Base-by-base conservation (phyloP, 169 alveolate genomes). In the Plasmodium vivax region DNA sequence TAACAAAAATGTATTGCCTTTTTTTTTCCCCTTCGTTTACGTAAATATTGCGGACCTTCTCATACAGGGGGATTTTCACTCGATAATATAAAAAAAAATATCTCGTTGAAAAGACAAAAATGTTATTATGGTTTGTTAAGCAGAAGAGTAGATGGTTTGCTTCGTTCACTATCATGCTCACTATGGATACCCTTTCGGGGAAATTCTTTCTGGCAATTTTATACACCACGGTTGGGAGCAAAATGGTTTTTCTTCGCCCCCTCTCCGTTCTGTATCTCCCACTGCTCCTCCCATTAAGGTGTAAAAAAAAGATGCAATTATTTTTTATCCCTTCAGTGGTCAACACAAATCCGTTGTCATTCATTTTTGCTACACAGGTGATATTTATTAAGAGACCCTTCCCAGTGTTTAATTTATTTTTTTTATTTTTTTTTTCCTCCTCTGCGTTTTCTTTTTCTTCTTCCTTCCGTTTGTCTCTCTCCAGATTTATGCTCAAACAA, bases 11-110 rank as follows among this genome's bases (percentile, higher is more conserved):
- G 47, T 87, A 87, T 7, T 87, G 93, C 2, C 77, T 68, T 68
- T 74, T 51, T 3, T 54, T 62, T 12, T 43, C 68, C 19, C 68
- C 19, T 85, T 85, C 72, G 36, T 27, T 75, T 19, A 87, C 51
- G 30, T 75, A 87, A 32, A 87, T 75, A 30, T 87, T 56, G 41
- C 62, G 77, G 34, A 87, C 81, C 41, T 87, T 87, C 32, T 87
- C 93, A 51, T 77, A 54, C 45, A 87, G 14, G 0, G 93, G 93
- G 10, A 87, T 56, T 38, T 75, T 87, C 34, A 87, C 81, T 36
- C 16, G 82, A 77, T 87, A 87, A 77, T 71, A 87, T n/a, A 75
- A 7, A n/a, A 87, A 87, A 19, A 87, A 87, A 87, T 27, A 56
- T 77, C 77, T 54, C 6, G 72, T 87, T 1, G 93, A 87, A n/a